Conservation (phyloP, 2,329 filamentous ascomycete species). For the Cyclaneusma minus region DNA sequence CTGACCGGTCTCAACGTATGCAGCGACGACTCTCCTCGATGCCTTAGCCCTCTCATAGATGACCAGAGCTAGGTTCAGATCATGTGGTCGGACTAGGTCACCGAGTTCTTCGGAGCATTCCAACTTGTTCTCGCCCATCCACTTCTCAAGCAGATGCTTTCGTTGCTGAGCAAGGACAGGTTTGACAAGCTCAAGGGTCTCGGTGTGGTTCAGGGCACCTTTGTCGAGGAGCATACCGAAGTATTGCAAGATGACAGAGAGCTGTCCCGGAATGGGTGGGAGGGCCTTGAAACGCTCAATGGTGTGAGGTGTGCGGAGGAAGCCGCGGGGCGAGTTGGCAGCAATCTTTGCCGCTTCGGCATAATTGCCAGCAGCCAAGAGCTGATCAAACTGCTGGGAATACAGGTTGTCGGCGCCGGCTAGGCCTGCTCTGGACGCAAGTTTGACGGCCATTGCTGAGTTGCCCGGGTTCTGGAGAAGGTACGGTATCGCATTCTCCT, state of each 20-base stretch:
- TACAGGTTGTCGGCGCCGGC: constrained; percentile 91
- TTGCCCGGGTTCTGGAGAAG: constrained; percentile 94
- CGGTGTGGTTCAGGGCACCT: constrained; percentile 79
- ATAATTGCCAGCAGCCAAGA: constrained; percentile 68
- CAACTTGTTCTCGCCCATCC: constrained; percentile 91
- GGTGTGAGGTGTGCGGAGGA: constrained; percentile 84
- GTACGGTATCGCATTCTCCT: constrained; percentile 82
- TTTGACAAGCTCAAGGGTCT: constrained; percentile 84
- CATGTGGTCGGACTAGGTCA: constrained; percentile 81
- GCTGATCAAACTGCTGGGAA: constrained; percentile 78
- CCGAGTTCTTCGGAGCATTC: constrained; percentile 93
- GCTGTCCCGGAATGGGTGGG: constrained; percentile 65
- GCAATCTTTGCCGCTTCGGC: constrained; percentile 87
- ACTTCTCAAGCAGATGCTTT: constrained; percentile 94
- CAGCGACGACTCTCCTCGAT: constrained; percentile 86
- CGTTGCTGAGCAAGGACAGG: constrained; percentile 87
- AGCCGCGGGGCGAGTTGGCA: constrained; percentile 89
- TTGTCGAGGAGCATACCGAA: constrained; percentile 96
- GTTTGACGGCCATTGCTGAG: constrained; percentile 82
- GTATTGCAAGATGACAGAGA: constrained; percentile 92
- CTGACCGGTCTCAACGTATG: constrained; percentile 87
- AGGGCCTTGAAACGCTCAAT: constrained; percentile 92
- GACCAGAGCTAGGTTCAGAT: constrained; percentile 70
- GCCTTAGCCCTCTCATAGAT: constrained; percentile 88
- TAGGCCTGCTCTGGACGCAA: constrained; percentile 85